phyloP scores from a whole-genome alignment of 106 monocot genomes.

The Chionographis japonica region DNA sequence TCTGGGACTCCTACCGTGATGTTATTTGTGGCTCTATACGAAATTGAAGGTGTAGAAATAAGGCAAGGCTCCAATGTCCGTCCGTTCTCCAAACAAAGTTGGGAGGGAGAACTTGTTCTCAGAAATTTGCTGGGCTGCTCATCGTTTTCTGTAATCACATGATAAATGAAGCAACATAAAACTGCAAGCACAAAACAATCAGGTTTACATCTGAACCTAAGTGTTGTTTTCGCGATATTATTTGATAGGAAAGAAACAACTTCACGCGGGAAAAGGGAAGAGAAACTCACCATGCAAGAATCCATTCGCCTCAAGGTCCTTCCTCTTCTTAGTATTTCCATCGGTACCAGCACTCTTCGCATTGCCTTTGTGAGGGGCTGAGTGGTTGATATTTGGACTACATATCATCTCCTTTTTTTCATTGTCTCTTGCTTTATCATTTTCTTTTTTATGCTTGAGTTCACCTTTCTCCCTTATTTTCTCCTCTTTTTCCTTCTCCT shows the following conservation, averaged over 20 bases:
- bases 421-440: slow-evolving; percentile 21
- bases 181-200: not conserved
- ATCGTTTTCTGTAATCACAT: slow-evolving; percentile 59
- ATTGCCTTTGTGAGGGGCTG: slow-evolving; percentile 12
- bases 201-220: not conserved
- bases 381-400: slow-evolving; percentile 19
- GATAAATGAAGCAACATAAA: slow-evolving; percentile 27
- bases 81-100: slow-evolving; percentile 40
- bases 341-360: slow-evolving; percentile 6
- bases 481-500: slow-evolving; percentile 36
- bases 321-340: slow-evolving; percentile 54
- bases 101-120: slow-evolving; percentile 29
- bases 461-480: slow-evolving; percentile 29
- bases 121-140: slow-evolving; percentile 48
- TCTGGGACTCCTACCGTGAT: slow-evolving; percentile 17
- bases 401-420: slow-evolving; percentile 23
- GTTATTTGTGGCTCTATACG: slow-evolving; percentile 18
- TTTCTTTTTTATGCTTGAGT: slow-evolving; percentile 23
- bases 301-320: slow-evolving; percentile 44
- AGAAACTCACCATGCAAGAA: slow-evolving; percentile 53
- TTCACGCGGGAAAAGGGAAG: not conserved
- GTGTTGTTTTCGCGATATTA: not conserved
- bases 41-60: slow-evolving; percentile 13
- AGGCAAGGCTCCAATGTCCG: slow-evolving; percentile 13
- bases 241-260: not conserved